phyloP scores from a whole-genome alignment of 2,329 filamentous ascomycete species.

The Fusarium zealandicum region DNA sequence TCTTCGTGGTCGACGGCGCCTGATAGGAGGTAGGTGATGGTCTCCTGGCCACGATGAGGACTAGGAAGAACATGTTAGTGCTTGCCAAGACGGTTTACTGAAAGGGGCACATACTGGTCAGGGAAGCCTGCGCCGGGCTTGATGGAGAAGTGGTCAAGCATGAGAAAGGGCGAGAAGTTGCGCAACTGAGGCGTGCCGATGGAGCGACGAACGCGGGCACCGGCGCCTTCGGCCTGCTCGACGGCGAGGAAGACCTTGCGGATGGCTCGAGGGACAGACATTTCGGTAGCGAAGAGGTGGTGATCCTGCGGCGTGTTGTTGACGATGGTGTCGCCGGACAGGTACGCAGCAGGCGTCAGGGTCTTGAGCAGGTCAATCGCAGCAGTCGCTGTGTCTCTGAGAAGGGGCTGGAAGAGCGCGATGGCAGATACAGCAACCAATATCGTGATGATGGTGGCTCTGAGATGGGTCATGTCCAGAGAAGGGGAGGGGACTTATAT shows the following conservation, averaged over 20 bases:
- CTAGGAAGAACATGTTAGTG: slow-evolving; percentile 12
- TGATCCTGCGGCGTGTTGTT: slow-evolving; percentile 22
- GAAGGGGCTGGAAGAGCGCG: slow-evolving; percentile 37
- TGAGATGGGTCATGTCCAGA: slow-evolving; percentile 44
- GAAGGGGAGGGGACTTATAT: slow-evolving; percentile 28
- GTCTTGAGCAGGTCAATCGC: slow-evolving; percentile 29
- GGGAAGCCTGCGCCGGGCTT: slow-evolving; percentile 85
- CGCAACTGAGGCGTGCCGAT: slow-evolving; percentile 84
- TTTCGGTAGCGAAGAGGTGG: slow-evolving; percentile 54
- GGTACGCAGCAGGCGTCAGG: slow-evolving; percentile 3
- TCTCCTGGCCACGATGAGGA: slow-evolving; percentile 81
- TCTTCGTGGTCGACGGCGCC: slow-evolving; percentile 92
- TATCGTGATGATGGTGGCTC: slow-evolving; percentile 40
- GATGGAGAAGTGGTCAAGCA: slow-evolving; percentile 93
- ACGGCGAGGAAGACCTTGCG: slow-evolving; percentile 82
- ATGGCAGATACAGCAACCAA: slow-evolving; percentile 43
- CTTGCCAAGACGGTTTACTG: background rate
- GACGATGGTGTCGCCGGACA: slow-evolving; percentile 1
- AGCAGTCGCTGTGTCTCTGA: slow-evolving; percentile 31
- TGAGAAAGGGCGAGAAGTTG: slow-evolving; percentile 91
- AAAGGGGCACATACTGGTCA: slow-evolving; percentile 65
- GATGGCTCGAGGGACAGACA: slow-evolving; percentile 77
- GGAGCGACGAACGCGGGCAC: slow-evolving; percentile 84
- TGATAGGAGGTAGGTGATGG: slow-evolving; percentile 86
- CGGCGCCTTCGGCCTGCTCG: slow-evolving; percentile 87